phyloP scores from a whole-genome alignment of 192 early-diverging fungal genomes.

The Coemansia sp. region DNA sequence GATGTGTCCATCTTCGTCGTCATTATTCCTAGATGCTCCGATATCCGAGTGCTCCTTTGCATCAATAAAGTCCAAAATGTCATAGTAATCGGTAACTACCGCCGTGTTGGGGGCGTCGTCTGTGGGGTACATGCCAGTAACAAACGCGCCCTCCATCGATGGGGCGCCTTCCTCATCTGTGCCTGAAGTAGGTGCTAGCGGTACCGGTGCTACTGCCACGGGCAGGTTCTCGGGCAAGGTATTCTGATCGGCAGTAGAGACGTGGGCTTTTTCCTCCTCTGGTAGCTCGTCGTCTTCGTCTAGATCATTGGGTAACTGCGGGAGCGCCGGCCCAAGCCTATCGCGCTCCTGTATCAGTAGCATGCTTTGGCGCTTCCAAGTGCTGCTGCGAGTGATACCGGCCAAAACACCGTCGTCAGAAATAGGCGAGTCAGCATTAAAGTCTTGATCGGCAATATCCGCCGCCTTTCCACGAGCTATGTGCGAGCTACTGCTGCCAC shows the following conservation, averaged over 20 bases:
- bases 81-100: slow-evolving; percentile 41
- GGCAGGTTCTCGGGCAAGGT: not conserved
- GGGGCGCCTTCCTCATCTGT: not conserved
- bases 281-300: slow-evolving; percentile 14
- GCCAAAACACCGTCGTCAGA: slow-evolving; percentile 23
- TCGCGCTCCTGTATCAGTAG: slow-evolving; percentile 43
- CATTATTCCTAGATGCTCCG: not conserved
- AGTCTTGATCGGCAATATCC: not conserved
- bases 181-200: not conserved
- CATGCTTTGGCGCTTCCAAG: slow-evolving; percentile 39
- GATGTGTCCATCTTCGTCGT: slow-evolving; percentile 40
- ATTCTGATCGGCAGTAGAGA: not conserved
- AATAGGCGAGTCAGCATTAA: slow-evolving; percentile 3
- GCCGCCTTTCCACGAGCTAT: not conserved
- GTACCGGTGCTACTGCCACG: not conserved
- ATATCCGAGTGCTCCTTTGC: slow-evolving; percentile 1
- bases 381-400: slow-evolving; percentile 36
- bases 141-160: not conserved
- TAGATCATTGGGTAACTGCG: slow-evolving; percentile 21
- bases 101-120: slow-evolving; percentile 3
- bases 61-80: slow-evolving; percentile 47
- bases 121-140: slow-evolving; percentile 5
- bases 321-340: slow-evolving; percentile 30
- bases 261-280: not conserved
- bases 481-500: not conserved